phyloP scores from a whole-genome alignment of 1,139 yeast species.

The Debaryomyces robertsiae region DNA sequence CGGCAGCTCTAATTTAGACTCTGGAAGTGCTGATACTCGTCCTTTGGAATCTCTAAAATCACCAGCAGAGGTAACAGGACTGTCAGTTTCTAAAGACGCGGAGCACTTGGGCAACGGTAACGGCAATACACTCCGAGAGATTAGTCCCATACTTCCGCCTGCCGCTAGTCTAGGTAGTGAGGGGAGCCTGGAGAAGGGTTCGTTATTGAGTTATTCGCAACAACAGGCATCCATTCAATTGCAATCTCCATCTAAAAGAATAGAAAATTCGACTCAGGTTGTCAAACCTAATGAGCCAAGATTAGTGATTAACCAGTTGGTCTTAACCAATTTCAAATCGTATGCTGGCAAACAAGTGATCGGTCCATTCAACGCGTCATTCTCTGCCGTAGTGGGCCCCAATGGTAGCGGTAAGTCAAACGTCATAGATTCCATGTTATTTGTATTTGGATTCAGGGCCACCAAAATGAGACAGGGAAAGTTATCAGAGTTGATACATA shows the following conservation, averaged over 20 bases:
- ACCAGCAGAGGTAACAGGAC: background rate
- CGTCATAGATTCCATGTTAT: constrained; percentile 92
- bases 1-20: background rate
- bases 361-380: constrained; percentile 93
- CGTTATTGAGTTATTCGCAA: constrained; percentile 29
- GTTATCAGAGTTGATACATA: constrained; percentile 86
- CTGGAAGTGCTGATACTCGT: constrained; percentile 7
- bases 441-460: constrained; percentile 97
- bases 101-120: constrained; percentile 10
- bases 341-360: constrained; percentile 94
- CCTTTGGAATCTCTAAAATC: constrained; percentile 6
- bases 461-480: constrained; percentile 96
- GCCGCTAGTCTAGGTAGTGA: background rate
- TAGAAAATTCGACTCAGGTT: constrained; percentile 21
- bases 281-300: constrained; percentile 46
- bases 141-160: constrained; percentile 5
- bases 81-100: background rate
- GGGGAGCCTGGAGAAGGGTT: constrained; percentile 3
- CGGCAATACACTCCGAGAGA: constrained; percentile 11
- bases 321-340: constrained; percentile 85
- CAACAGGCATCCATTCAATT: constrained; percentile 30
- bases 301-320: constrained; percentile 72
- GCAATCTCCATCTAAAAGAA: constrained; percentile 33
- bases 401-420: constrained; percentile 98
- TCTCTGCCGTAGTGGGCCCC: constrained; percentile 98